These are phyloP conservation scores for Peronosclerospora sorghi DNA, from an alignment of 352 stramenopile species.

Conservation along the genomic window DNA sequence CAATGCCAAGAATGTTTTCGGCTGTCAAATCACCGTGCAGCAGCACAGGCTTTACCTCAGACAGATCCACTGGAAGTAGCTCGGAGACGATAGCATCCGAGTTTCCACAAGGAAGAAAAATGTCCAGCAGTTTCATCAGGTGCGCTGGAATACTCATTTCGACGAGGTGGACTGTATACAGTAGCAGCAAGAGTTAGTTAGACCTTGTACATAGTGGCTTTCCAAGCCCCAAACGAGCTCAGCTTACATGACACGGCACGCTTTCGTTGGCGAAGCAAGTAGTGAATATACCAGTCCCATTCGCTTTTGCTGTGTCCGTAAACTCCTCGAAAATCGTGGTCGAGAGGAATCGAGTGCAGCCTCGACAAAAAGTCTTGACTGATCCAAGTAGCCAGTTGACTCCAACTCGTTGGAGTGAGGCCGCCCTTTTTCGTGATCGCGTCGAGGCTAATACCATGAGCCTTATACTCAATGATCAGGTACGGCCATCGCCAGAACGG, in stretches of 20 bases:
- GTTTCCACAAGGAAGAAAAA: slow-evolving; percentile 37
- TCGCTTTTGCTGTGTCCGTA: slow-evolving; percentile 52
- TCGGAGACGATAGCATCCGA: slow-evolving; percentile 17
- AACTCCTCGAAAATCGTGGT: slow-evolving; percentile 29
- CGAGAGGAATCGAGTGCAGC: slow-evolving; percentile 47
- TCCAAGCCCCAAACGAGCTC: too few species aligned
- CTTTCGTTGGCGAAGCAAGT: slow-evolving; percentile 59
- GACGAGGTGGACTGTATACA: slow-evolving; percentile 44
- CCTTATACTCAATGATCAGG: slow-evolving; percentile 59
- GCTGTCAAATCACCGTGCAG: slow-evolving; percentile 79
- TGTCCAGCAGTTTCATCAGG: slow-evolving; percentile 46
- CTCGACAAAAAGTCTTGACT: slow-evolving; percentile 43
- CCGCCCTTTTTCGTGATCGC: slow-evolving; percentile 42
- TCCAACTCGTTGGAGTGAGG: slow-evolving; percentile 36
- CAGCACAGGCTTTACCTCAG: slow-evolving; percentile 32
- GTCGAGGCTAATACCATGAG: slow-evolving; percentile 36
- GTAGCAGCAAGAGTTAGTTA: too few species aligned
- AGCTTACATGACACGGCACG: slow-evolving; percentile 56
- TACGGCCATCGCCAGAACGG: slow-evolving; percentile 81
- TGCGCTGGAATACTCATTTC: slow-evolving; percentile 46
- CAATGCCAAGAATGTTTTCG: slow-evolving; percentile 66
- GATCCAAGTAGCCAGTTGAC: slow-evolving; percentile 44
- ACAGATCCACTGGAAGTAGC: slow-evolving; percentile 28
- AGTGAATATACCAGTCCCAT: slow-evolving; percentile 78
- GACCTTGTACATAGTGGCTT: too few species aligned